These are phyloP conservation scores for Penicillium herquei DNA, from an alignment of 495 filamentous ascomycete species.

Conservation along the genomic window DNA sequence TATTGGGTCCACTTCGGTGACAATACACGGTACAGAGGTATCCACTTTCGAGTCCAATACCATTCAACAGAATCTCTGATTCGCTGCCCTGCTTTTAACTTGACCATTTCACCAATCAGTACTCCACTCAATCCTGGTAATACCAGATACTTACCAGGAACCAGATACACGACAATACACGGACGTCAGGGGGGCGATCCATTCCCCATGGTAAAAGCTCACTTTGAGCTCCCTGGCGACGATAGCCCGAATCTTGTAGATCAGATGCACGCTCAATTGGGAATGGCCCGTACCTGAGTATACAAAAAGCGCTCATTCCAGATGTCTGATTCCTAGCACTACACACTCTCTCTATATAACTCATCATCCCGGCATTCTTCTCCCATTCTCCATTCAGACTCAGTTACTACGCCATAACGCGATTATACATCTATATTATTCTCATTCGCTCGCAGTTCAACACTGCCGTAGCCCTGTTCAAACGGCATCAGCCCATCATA, in stretches of 20 bases:
- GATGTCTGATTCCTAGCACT: background rate
- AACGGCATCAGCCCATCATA: slow-evolving; percentile 6
- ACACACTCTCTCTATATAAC: slow-evolving; percentile 5
- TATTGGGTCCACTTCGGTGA: slow-evolving; percentile 19
- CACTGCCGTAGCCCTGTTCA: slow-evolving; percentile 19
- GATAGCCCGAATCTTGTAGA: slow-evolving; percentile 27
- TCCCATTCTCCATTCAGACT: slow-evolving; percentile 2
- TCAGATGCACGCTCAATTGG: slow-evolving; percentile 27
- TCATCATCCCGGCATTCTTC: slow-evolving; percentile 4
- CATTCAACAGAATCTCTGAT: slow-evolving; percentile 1
- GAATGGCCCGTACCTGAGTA: slow-evolving; percentile 30
- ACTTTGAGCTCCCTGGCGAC: slow-evolving; percentile 17
- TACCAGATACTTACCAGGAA: slow-evolving; percentile 21
- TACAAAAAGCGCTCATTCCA: background rate
- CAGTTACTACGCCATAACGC: no score
- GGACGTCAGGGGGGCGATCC: slow-evolving; percentile 27
- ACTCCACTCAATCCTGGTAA: background rate
- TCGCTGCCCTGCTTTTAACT: slow-evolving; percentile 29
- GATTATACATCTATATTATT: background rate
- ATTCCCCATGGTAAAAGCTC: slow-evolving; percentile 19
- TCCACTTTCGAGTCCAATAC: background rate
- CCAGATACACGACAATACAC: slow-evolving; percentile 9
- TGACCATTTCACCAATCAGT: slow-evolving; percentile 17
- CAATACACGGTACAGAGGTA: background rate
- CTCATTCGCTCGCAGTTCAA: slow-evolving; percentile 23